These are phyloP conservation scores for Hemisphaericaspora nanyangensis DNA, from an alignment of 805 yeast genomes.

Conservation along the genomic window DNA sequence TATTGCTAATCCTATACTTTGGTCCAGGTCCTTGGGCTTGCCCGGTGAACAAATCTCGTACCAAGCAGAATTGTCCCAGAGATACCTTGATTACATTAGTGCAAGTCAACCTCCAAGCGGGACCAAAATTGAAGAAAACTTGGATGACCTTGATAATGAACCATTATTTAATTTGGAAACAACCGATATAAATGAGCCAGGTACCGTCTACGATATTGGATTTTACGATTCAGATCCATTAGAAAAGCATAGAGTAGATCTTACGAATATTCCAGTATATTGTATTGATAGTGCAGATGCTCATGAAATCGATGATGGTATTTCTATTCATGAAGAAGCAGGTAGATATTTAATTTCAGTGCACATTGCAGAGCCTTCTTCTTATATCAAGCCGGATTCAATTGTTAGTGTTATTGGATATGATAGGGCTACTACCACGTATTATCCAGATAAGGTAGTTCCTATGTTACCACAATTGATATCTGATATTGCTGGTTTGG, in stretches of 20 bases:
- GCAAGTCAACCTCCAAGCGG: too few relatives aligned
- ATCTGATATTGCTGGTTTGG: constrained; percentile 50
- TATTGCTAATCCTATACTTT: constrained; percentile 47
- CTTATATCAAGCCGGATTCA: constrained; percentile 47
- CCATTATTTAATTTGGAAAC: constrained; percentile 1
- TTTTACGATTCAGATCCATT: constrained; percentile 30
- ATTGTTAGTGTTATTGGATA: constrained; percentile 53
- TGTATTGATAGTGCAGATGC: constrained; percentile 83
- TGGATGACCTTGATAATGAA: background rate
- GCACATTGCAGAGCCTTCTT: constrained; percentile 86
- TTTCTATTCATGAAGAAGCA: constrained; percentile 48
- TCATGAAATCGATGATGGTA: constrained; percentile 91
- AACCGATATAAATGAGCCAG: background rate
- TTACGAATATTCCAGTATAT: constrained; percentile 51
- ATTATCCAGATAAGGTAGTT: constrained; percentile 61
- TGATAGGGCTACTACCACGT: constrained; percentile 60
- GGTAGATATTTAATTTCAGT: constrained; percentile 47
- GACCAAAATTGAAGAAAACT: background rate
- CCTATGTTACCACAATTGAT: constrained; percentile 69
- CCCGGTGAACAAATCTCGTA: constrained; percentile 42
- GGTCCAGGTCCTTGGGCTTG: constrained; percentile 44
- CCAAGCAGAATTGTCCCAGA: constrained; percentile 42
- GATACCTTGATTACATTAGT: constrained; percentile 27
- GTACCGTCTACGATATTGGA: constrained; percentile 11
- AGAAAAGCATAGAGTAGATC: constrained; percentile 32